Percentiles rank a stretch among this genome's conserved stretches.
Conservation (phyloP, 768 basidiomycete genomes). For the Pleurotus pulmonarius region DNA sequence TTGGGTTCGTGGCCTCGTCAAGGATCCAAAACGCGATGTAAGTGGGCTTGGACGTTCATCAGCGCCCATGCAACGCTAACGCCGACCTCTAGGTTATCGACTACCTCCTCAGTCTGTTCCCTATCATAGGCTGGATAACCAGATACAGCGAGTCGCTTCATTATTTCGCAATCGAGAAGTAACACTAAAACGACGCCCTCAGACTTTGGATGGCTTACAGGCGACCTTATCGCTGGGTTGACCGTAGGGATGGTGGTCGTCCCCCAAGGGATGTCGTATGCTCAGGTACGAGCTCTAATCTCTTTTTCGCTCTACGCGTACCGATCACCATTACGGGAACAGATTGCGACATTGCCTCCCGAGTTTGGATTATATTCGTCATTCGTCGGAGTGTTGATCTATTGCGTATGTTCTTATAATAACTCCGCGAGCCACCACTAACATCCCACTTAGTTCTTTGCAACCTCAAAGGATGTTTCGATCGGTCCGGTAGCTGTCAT, state of each 20-base stretch:
- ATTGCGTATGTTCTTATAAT: constrained; percentile 56
- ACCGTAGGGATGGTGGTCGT: constrained; percentile 96
- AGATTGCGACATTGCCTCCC: constrained; percentile 81
- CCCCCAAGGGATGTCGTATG: constrained; percentile 92
- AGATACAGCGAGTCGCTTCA: constrained; percentile 68
- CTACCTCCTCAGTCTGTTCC: constrained; percentile 78
- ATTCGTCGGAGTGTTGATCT: constrained; percentile 82
- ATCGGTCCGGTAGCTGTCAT: constrained; percentile 99
- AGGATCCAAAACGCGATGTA: constrained; percentile 50
- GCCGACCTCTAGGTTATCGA: constrained; percentile 39
- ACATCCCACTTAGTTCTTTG: constrained; percentile 65
- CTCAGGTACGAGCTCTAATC: constrained; percentile 41
- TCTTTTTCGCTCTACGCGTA: not conserved
- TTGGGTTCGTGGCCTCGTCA: constrained; percentile 39
- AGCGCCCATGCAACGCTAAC: too few species aligned
- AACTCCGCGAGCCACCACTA: not conserved
- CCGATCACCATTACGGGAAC: not conserved
- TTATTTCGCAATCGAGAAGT: not conserved
- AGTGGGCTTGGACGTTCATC: constrained; percentile 12
- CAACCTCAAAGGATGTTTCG: constrained; percentile 98
- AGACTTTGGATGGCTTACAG: constrained; percentile 79
- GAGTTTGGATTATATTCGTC: constrained; percentile 95
- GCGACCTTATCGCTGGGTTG: constrained; percentile 86
- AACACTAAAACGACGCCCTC: not conserved
- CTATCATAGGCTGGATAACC: constrained; percentile 80